These are phyloP conservation scores for Vitis amurensis DNA, from an alignment of 164 flowering plant genomes.

Conservation along the genomic window DNA sequence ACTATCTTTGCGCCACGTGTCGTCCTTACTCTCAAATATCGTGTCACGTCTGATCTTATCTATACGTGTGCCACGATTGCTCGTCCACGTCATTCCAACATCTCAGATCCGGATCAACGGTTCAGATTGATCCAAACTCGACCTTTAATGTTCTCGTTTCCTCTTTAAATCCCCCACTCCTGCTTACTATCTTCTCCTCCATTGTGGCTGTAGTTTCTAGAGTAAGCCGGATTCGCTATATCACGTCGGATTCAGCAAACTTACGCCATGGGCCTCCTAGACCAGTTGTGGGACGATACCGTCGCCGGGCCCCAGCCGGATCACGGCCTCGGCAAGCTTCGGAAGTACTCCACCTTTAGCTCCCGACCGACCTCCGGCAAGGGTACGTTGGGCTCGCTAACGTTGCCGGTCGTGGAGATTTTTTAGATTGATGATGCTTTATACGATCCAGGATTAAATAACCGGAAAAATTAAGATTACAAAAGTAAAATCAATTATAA, in stretches of 20 bases:
- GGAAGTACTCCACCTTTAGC: constrained; percentile 53
- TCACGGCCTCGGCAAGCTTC: constrained; percentile 81
- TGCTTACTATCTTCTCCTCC: background rate
- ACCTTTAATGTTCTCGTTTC: constrained; percentile 21
- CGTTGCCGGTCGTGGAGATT: background rate
- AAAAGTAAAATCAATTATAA: background rate
- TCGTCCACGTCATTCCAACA: constrained; percentile 13
- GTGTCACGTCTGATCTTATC: constrained; percentile 20
- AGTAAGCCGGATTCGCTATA: background rate
- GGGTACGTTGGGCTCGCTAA: constrained; percentile 37
- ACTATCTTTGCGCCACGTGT: constrained; percentile 9
- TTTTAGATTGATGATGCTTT: background rate
- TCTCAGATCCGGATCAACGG: constrained; percentile 30
- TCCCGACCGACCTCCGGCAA: constrained; percentile 52
- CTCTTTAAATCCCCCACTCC: constrained; percentile 21
- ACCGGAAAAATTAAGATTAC: background rate
- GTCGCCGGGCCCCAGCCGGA: constrained; percentile 95
- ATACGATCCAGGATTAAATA: background rate
- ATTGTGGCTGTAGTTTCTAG: background rate
- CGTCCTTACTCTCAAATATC: background rate
- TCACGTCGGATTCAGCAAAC: background rate
- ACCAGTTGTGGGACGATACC: constrained; percentile 95
- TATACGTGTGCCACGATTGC: constrained; percentile 19
- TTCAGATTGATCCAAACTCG: constrained; percentile 25
- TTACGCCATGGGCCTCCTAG: constrained; percentile 63